phyloP scores from a whole-genome alignment of 345 rosid species.

The Stellera chamaejasme region DNA sequence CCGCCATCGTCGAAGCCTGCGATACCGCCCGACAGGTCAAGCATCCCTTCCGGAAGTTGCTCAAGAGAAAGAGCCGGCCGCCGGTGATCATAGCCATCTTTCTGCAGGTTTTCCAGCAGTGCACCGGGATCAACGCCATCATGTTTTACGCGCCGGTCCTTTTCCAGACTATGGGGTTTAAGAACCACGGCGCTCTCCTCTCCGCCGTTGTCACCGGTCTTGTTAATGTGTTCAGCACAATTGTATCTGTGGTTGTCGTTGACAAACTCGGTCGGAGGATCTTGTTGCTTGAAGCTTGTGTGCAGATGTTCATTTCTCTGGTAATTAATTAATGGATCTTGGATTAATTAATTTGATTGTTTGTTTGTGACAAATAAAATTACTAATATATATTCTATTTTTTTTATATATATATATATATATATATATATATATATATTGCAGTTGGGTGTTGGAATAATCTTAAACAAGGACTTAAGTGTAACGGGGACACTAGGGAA shows the following conservation, averaged over 20 bases:
- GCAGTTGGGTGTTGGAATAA: no score
- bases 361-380: no score
- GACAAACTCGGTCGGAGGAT: slow-evolving; percentile 51
- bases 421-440: no score
- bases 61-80: slow-evolving; percentile 26
- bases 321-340: not conserved
- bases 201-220: slow-evolving; percentile 54
- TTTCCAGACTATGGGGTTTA: slow-evolving; percentile 64
- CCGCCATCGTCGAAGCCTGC: slow-evolving; percentile 23
- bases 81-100: slow-evolving; percentile 30
- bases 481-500: no score
- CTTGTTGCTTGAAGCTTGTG: slow-evolving; percentile 45
- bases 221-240: slow-evolving; percentile 48
- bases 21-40: slow-evolving; percentile 28
- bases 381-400: no score
- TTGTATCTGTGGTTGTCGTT: slow-evolving; percentile 48
- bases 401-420: no score
- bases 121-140: slow-evolving; percentile 40
- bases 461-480: no score
- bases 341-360: no score
- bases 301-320: slow-evolving; percentile 38
- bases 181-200: slow-evolving; percentile 43
- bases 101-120: slow-evolving; percentile 34
- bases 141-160: slow-evolving; percentile 59
- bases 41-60: slow-evolving; percentile 40